These are phyloP conservation scores for Candida berthetii DNA, from an alignment of 805 yeast species.

Conservation along the genomic window DNA sequence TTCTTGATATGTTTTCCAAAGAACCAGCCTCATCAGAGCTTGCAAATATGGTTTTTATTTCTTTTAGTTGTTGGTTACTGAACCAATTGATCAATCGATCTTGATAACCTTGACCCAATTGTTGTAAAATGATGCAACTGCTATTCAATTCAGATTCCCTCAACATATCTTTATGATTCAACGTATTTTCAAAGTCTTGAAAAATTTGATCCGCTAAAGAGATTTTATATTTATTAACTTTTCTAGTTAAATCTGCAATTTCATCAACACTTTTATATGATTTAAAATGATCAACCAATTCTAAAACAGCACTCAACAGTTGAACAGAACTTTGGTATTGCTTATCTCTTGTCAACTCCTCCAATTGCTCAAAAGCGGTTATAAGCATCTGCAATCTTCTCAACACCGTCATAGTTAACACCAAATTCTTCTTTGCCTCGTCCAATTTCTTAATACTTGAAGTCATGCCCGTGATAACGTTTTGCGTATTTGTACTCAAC, in stretches of 20 bases:
- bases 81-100: slow-evolving; percentile 69
- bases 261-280: slow-evolving; percentile 81
- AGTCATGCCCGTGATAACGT: slow-evolving; percentile 63
- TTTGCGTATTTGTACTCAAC: slow-evolving; percentile 50
- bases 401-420: slow-evolving; percentile 77
- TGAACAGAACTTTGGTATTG: slow-evolving; percentile 50
- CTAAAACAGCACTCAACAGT: slow-evolving; percentile 64
- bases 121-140: slow-evolving; percentile 70
- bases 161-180: slow-evolving; percentile 22
- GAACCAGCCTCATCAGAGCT: slow-evolving; percentile 91
- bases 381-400: slow-evolving; percentile 84
- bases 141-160: slow-evolving; percentile 33
- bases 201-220: slow-evolving; percentile 64
- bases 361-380: slow-evolving; percentile 62
- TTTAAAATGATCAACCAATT: slow-evolving; percentile 65
- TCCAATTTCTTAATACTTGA: slow-evolving; percentile 74
- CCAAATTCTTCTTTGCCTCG: slow-evolving; percentile 76
- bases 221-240: slow-evolving; percentile 52
- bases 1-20: slow-evolving; percentile 74
- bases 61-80: slow-evolving; percentile 61
- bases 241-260: slow-evolving; percentile 57
- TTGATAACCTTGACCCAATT: slow-evolving; percentile 48
- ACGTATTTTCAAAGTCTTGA: slow-evolving; percentile 58
- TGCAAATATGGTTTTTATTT: slow-evolving; percentile 69
- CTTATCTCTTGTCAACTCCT: slow-evolving; percentile 35